phyloP scores from a whole-genome alignment of 73 alveolate genomes.

The Symbiodinium natans region DNA sequence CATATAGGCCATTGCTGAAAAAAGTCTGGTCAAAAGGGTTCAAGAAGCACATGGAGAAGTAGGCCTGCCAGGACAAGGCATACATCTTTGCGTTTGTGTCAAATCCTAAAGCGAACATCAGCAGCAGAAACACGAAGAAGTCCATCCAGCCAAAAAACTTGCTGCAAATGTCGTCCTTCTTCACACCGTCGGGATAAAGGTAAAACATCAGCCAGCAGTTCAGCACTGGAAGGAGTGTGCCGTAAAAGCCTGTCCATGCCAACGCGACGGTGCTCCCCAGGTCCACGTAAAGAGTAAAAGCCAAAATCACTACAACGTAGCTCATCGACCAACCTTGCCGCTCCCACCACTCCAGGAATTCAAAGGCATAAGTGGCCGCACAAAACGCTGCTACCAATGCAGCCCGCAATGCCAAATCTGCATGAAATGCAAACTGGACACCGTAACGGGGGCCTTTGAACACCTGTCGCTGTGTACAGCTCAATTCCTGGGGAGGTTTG shows the following conservation, averaged over 20 bases:
- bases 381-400: constrained; percentile 45
- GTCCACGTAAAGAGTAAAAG: constrained; percentile 50
- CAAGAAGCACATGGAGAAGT: constrained; percentile 79
- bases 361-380: constrained; percentile 22
- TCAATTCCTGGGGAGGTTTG: neutral
- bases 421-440: constrained; percentile 41
- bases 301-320: constrained; percentile 70
- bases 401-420: constrained; percentile 59
- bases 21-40: constrained; percentile 46
- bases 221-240: constrained; percentile 59
- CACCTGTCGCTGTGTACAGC: neutral
- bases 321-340: constrained; percentile 79
- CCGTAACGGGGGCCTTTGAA: constrained; percentile 8
- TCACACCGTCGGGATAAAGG: neutral
- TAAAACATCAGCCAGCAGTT: constrained; percentile 40
- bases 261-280: constrained; percentile 71
- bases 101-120: constrained; percentile 15
- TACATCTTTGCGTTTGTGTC: constrained; percentile 80
- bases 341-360: constrained; percentile 54
- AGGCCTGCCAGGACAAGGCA: constrained; percentile 86
- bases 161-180: neutral
- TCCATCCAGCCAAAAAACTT: constrained; percentile 37
- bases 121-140: constrained; percentile 36
- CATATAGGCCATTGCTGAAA: constrained; percentile 73
- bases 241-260: constrained; percentile 81